Percentiles rank a stretch among this genome's conserved stretches.
These are phyloP conservation scores for Paxillus involutus DNA, from an alignment of 768 basidiomycete genomes.

Conservation along the genomic window DNA sequence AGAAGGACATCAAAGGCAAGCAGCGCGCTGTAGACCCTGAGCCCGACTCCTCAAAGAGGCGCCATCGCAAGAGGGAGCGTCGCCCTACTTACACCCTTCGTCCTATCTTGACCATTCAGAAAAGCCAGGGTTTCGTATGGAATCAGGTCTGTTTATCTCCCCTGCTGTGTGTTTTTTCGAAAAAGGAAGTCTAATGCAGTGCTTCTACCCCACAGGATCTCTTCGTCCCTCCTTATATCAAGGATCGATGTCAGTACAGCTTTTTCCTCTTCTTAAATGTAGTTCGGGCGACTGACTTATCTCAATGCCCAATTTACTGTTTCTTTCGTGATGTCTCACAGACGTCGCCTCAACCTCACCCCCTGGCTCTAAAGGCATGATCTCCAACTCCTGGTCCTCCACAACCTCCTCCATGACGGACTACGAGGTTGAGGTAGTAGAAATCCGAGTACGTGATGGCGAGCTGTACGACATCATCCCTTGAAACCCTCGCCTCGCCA, in stretches of 20 bases:
- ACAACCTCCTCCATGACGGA: constrained; percentile 66
- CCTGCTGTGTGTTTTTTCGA: neutral
- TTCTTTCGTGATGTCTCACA: constrained; percentile 23
- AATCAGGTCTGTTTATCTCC: constrained; percentile 64
- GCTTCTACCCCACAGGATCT: constrained; percentile 56
- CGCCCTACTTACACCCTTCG: constrained; percentile 63
- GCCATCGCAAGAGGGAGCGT: constrained; percentile 53
- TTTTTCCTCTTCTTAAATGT: constrained; percentile 18
- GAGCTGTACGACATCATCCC: constrained; percentile 80
- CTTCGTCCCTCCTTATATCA: constrained; percentile 86
- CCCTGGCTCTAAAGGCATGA: constrained; percentile 63
- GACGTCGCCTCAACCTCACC: constrained; percentile 85
- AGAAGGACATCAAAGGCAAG: constrained; percentile 76
- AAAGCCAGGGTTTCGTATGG: constrained; percentile 89
- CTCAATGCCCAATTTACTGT: no score
- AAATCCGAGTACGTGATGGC: constrained; percentile 79
- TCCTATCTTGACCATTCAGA: constrained; percentile 84
- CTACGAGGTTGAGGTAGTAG: constrained; percentile 85
- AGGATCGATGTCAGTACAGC: constrained; percentile 76
- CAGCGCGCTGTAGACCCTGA: constrained; percentile 75
- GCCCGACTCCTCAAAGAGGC: constrained; percentile 48
- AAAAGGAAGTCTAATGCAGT: neutral
- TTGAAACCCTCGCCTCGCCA: constrained; percentile 15
- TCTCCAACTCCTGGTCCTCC: constrained; percentile 68
- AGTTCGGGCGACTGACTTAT: constrained; percentile 7